Percentiles rank a stretch among this genome's conserved stretches.
Evolutionary conservation across 2,329 filamentous ascomycete species (phyloP).

Genomic region (Pseudocercospora vitis): DNA sequence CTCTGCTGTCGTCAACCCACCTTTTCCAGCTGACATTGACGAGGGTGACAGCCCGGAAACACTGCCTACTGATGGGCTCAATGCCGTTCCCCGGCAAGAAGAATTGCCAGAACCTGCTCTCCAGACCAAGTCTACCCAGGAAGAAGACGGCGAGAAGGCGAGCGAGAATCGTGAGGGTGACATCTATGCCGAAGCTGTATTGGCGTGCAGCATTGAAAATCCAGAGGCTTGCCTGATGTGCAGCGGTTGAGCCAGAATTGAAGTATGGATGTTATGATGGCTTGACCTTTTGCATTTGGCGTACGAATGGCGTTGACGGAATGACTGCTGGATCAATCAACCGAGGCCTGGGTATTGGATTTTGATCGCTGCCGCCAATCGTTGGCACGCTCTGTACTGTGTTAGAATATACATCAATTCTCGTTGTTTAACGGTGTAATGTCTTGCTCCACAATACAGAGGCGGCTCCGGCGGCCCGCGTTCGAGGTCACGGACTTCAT

Average conservation of each 20-base stretch:
- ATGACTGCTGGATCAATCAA: constrained; percentile 18
- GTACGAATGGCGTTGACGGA: constrained; percentile 20
- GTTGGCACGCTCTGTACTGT: constrained; percentile 27
- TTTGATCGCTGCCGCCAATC: constrained; percentile 28
- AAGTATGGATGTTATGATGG: constrained; percentile 17
- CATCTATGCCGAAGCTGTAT: constrained; percentile 90
- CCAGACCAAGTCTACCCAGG: constrained; percentile 57
- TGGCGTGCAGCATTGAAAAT: constrained; percentile 97
- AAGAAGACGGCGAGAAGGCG: constrained; percentile 71
- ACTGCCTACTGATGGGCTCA: constrained; percentile 68
- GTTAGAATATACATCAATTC: constrained; percentile 23
- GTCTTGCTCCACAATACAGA: not conserved
- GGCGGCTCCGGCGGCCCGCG: not conserved
- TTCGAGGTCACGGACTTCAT: not conserved
- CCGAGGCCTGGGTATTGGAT: constrained; percentile 17
- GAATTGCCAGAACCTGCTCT: constrained; percentile 61
- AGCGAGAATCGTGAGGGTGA: constrained; percentile 78
- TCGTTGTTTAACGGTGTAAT: not conserved
- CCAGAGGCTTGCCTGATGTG: constrained; percentile 95
- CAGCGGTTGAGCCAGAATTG: constrained; percentile 64
- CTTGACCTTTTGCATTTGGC: constrained; percentile 15
- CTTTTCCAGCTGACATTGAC: constrained; percentile 73
- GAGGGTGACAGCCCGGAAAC: constrained; percentile 79
- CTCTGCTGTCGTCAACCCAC: constrained; percentile 59
- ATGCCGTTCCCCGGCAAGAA: constrained; percentile 60